These are phyloP conservation scores for Selenicereus undatus DNA, from an alignment of 148 eudicot genomes.

Conservation along the genomic window DNA sequence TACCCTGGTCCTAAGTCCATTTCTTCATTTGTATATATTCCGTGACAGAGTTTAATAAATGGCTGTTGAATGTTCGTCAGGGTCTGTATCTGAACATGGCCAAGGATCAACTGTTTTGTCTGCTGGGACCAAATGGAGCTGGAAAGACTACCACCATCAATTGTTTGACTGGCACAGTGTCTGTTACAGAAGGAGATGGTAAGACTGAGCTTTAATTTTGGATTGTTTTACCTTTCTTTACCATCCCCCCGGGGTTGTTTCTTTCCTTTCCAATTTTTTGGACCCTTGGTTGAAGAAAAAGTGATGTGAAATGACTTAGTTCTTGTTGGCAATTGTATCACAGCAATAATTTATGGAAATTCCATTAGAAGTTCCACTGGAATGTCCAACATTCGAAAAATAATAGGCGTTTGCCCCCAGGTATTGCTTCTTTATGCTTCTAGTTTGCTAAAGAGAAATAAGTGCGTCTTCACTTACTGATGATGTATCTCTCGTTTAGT, in stretches of 20 bases:
- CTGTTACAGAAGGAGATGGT: conserved; percentile 90
- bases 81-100: conserved; percentile 67
- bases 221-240: neutral
- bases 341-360: conserved; percentile 74
- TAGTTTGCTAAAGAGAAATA: neutral
- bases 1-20: neutral
- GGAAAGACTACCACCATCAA: conserved; percentile 84
- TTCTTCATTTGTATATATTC: neutral
- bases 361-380: conserved; percentile 73
- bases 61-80: conserved; percentile 28
- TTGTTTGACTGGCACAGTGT: conserved; percentile 78
- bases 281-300: too few species aligned
- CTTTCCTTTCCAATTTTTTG: too few species aligned
- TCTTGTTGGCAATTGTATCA: neutral
- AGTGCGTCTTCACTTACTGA: neutral
- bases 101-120: conserved; percentile 82
- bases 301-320: neutral
- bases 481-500: conserved; percentile 35
- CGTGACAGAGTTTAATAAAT: too few species aligned
- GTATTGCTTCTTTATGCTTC: conserved; percentile 24
- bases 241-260: too few species aligned
- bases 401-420: conserved; percentile 94
- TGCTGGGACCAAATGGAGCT: conserved; percentile 95
- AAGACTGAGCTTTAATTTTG: conserved; percentile 4
- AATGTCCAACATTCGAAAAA: conserved; percentile 74